Evolutionary conservation across 2,329 filamentous ascomycete species (phyloP), one percentile per base, ranked within the genome.

Genomic region (Colletotrichum sp.): DNA sequence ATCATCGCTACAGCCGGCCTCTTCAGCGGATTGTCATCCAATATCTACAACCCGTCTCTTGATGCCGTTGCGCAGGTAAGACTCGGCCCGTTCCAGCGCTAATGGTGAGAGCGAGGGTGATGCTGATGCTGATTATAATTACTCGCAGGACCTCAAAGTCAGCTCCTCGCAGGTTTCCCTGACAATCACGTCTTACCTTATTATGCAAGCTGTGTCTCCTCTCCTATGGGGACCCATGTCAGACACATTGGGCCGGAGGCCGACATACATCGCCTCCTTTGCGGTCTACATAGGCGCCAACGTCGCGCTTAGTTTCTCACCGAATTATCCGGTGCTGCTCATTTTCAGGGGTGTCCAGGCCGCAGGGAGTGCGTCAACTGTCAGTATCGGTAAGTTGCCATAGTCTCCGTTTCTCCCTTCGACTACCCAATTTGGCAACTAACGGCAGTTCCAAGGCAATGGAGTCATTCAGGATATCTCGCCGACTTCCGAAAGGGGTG

Each of bases 1-100:
- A 88, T 88, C 64, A 86, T 90, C 22, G 86, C 88, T 2, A 78
- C 88, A 1, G 89, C 88, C 1, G 87, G 87, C 1, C 82, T 91
- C 34, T 90, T 91, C 81, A 90, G 89, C 1, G 89, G 89, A 3
- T 77, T 89, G 25, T 88, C 88, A 3, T 86, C 86, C 39, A 89
- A 87, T 76, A 90, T 91, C 59, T 90, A 90, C 80, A 85, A 88
- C 61, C 87, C 88, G 2, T 84, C 87, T 0, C 75, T 89, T 7
- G 82, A 84, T 61, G 77, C 81, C 3, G 83, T 89, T n/a, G 81
- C 85, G 7, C 77, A 78, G 74, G 84, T 83, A 77, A 36, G 77
- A 27, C 22, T 12, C 22, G 15, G 5, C 12, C 34, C 55, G 12
- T 28, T 34, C 27, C 59, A 27, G 28, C 19, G 19, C 6, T 34